Percentiles rank a stretch among this genome's conserved stretches.
These are phyloP conservation scores for Melampsora medusae DNA, from an alignment of 1,284 basidiomycete genomes.

Conservation along the genomic window DNA sequence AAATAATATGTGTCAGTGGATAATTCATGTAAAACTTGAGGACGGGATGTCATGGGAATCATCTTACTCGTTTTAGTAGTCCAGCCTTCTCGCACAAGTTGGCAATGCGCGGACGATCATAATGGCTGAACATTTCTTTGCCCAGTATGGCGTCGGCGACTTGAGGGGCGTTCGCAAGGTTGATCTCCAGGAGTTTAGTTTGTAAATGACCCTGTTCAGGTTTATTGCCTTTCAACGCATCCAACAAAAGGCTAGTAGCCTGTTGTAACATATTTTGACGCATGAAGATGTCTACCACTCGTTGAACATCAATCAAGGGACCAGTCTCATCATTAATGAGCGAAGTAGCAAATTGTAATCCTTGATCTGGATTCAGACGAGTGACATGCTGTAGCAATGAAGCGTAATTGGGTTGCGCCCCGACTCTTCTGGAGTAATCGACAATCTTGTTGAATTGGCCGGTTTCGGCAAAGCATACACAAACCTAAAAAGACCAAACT, in stretches of 20 bases:
- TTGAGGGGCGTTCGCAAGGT: constrained; percentile 93
- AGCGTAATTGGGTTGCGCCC: constrained; percentile 89
- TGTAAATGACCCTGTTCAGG: constrained; percentile 95
- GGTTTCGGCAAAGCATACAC: constrained; percentile 95
- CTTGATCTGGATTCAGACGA: constrained; percentile 94
- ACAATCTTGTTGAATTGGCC: constrained; percentile 99
- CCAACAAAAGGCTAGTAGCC: constrained; percentile 94
- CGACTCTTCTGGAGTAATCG: constrained; percentile 95
- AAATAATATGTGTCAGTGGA: constrained; percentile 4
- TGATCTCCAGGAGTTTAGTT: constrained; percentile 96
- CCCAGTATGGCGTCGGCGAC: constrained; percentile 98
- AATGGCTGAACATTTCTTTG: constrained; percentile 98
- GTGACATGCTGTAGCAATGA: constrained; percentile 95
- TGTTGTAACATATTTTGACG: constrained; percentile 99
- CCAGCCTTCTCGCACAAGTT: constrained; percentile 99
- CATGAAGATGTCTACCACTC: constrained; percentile 98
- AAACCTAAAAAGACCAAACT: constrained; percentile 55
- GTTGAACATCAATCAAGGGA: constrained; percentile 88
- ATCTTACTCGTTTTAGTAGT: constrained; percentile 69
- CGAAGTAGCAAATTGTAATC: constrained; percentile 94
- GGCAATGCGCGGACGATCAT: constrained; percentile 93
- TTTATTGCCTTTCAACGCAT: constrained; percentile 97
- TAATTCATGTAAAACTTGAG: constrained; percentile 55
- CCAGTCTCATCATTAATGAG: constrained; percentile 91
- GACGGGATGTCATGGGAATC: constrained; percentile 50